Evolutionary conservation across 2,329 filamentous ascomycete species (phyloP).

Genomic region (Colletotrichum orbiculare): DNA sequence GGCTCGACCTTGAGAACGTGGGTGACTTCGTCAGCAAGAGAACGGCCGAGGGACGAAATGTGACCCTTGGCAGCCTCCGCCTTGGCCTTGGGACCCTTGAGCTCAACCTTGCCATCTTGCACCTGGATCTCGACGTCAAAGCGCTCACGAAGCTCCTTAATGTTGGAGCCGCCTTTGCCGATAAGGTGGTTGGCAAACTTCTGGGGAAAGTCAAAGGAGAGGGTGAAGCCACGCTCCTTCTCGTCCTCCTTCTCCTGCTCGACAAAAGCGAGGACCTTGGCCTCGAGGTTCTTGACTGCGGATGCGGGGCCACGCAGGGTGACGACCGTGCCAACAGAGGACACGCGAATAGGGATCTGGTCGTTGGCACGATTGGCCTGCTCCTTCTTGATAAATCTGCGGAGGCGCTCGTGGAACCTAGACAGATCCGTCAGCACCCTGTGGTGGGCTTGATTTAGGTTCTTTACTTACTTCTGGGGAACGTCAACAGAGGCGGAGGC

Average conservation of each 20-base stretch:
- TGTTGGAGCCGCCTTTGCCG: slow-evolving; percentile 75
- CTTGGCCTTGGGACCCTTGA: slow-evolving; percentile 96
- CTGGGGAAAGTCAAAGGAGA: slow-evolving; percentile 92
- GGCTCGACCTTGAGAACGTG: slow-evolving; percentile 90
- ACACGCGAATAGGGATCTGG: slow-evolving; percentile 70
- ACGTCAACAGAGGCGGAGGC: slow-evolving; percentile 65
- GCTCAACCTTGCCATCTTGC: slow-evolving; percentile 91
- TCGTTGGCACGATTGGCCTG: slow-evolving; percentile 67
- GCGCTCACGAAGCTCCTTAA: slow-evolving; percentile 72
- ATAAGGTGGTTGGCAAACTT: slow-evolving; percentile 91
- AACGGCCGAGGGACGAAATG: slow-evolving; percentile 82
- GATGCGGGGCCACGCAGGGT: slow-evolving; percentile 81
- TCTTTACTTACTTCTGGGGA: slow-evolving; percentile 60
- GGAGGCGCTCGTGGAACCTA: slow-evolving; percentile 71
- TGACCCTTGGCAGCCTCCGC: slow-evolving; percentile 86
- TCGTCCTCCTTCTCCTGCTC: slow-evolving; percentile 92
- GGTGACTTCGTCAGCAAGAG: slow-evolving; percentile 90
- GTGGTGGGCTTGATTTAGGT: background rate
- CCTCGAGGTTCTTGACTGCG: slow-evolving; percentile 76
- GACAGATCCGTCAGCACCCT: slow-evolving; percentile 41
- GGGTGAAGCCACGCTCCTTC: slow-evolving; percentile 88
- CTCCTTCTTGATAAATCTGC: slow-evolving; percentile 73
- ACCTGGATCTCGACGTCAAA: slow-evolving; percentile 85
- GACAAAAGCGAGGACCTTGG: slow-evolving; percentile 82
- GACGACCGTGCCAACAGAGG: slow-evolving; percentile 69